Evolutionary conservation across 108 stramenopile species (phyloP).

Genomic region (Cyclotella choctawhatcheeana): DNA sequence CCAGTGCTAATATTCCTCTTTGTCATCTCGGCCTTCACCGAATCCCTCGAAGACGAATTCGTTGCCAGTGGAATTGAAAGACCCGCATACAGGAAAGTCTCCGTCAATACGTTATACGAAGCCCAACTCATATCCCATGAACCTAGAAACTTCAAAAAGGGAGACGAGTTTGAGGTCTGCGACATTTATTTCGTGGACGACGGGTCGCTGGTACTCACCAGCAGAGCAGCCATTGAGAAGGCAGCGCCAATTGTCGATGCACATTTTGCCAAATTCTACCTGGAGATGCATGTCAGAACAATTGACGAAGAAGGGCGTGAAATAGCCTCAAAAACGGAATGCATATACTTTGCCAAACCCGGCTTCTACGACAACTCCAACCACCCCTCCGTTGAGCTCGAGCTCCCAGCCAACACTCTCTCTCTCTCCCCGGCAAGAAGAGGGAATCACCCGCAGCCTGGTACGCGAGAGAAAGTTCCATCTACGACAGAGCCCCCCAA

Average conservation of each 20-base stretch:
- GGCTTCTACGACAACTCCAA: constrained; percentile 1
- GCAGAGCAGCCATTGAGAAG: too few relatives aligned
- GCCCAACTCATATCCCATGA: not conserved
- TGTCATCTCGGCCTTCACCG: constrained; percentile 13
- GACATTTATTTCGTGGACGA: not conserved
- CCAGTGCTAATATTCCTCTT: constrained; percentile 33
- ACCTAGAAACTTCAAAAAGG: too few relatives aligned
- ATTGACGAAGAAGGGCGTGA: constrained; percentile 17
- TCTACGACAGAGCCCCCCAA: not conserved
- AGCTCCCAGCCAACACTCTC: not conserved
- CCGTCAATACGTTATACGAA: not conserved
- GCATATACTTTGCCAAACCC: constrained; percentile 15
- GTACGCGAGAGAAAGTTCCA: not conserved
- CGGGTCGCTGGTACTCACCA: too few relatives aligned
- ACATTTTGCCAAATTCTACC: constrained; percentile 24
- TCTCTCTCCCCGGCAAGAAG: not conserved
- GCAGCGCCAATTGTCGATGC: too few relatives aligned
- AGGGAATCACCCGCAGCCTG: not conserved
- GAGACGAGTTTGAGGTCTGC: not conserved
- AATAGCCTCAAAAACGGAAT: constrained; percentile 17
- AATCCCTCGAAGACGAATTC: not conserved
- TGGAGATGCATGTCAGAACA: constrained; percentile 26
- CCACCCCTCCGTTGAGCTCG: not conserved
- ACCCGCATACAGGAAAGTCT: not conserved
- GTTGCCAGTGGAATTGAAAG: not conserved